Percentiles rank a stretch among this genome's conserved stretches.
These are phyloP conservation scores for Capsella bursapastoris DNA, from an alignment of 345 rosid species.

Conservation along the genomic window DNA sequence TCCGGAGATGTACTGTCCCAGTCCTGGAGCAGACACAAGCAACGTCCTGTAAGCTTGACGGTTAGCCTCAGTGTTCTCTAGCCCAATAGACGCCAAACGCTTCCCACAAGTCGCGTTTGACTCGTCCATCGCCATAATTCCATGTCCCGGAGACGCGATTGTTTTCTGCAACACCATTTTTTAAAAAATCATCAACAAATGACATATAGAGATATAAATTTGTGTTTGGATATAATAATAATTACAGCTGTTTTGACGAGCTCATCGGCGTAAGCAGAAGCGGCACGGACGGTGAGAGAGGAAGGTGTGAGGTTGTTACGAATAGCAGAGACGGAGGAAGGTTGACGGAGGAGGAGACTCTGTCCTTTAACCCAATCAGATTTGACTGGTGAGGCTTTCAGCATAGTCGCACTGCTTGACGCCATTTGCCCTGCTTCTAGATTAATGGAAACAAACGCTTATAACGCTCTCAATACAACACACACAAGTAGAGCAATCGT, in stretches of 20 bases:
- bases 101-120: constrained; percentile 97
- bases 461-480: not conserved
- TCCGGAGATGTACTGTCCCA: constrained; percentile 86
- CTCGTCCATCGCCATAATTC: constrained; percentile 98
- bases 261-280: constrained; percentile 87
- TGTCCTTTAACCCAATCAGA: constrained; percentile 82
- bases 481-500: not conserved
- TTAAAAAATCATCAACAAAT: not conserved
- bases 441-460: not conserved
- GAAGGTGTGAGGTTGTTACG: constrained; percentile 49
- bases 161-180: constrained; percentile 57
- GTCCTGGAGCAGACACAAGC: constrained; percentile 75
- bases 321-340: constrained; percentile 55
- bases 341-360: constrained; percentile 54
- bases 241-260: constrained; percentile 90
- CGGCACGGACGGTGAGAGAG: constrained; percentile 67
- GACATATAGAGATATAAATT: no score
- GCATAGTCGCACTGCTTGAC: constrained; percentile 61
- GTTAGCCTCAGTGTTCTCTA: constrained; percentile 96
- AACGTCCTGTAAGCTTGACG: constrained; percentile 96
- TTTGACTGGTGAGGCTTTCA: constrained; percentile 79
- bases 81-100: constrained; percentile 85
- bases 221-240: no score
- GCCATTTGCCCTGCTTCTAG: constrained; percentile 59
- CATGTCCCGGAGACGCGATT: constrained; percentile 89